Evolutionary conservation across 2,329 filamentous ascomycete genomes (phyloP), one percentile per base, ranked within the genome.

Genomic region (Botrytis aclada): DNA sequence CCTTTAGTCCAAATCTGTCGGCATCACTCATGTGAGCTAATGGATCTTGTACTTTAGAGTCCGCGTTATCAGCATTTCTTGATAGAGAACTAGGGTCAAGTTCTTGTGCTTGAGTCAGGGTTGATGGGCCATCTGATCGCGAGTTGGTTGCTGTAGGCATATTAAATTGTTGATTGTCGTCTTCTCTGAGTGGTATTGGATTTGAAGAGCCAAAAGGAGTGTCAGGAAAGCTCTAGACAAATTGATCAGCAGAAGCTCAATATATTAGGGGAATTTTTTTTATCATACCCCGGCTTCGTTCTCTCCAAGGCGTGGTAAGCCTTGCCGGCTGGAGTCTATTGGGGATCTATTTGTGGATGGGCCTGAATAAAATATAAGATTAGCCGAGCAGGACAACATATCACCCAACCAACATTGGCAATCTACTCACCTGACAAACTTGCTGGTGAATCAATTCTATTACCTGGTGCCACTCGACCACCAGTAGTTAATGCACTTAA

Each of bases 1-100:
- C 89, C 79, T 91, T 91, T 65, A 91, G 83, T 7, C 89, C 89
- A 85, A 86, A 92, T 79, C 87, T 90, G 77, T 92, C 89, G 56
- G 85, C 85, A 5, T 87, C 85, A n/a, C 86, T 81, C 88, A 91
- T 89, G 63, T 88, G 87, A 65, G 84, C 83, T 39, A 91, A 82
- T 63, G 88, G 88, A 79, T 92, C 89, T 75, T 88, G 84, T 18
- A 84, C 81, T 54, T 86, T 84, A 41, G 75, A 77, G 39, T 73
- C 75, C 54, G 76, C 47, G 4, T 80, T 79, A 43, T 80, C 78
- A 37, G 71, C 41, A 73, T 73, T 77, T 41, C 71, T 74, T 74
- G 77, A 76, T n/a, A 76, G 74, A n/a, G 77, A 75, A 64, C 60
- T 73, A 63, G 72, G 62, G 16, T 72, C 74, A 20, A 76, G 76